These are phyloP conservation scores for Xylariomycetidae sp. DNA, from an alignment of 2,329 filamentous ascomycete species.

Conservation along the genomic window DNA sequence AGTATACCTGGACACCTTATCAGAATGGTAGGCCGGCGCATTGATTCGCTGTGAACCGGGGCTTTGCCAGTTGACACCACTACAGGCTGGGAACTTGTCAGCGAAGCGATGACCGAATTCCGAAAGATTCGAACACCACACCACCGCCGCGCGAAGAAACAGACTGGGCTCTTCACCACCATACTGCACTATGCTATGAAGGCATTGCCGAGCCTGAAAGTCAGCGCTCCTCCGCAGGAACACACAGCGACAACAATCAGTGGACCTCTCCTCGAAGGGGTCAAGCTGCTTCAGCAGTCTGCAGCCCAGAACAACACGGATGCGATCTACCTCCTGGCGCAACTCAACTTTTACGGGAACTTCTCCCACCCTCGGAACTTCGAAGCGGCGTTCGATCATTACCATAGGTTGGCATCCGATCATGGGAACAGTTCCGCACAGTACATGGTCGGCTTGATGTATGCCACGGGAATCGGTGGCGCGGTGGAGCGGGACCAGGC, in stretches of 20 bases:
- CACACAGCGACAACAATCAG: constrained; percentile 30
- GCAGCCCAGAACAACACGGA: constrained; percentile 62
- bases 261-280: constrained; percentile 43
- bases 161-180: constrained; percentile 37
- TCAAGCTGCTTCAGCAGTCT: constrained; percentile 46
- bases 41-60: neutral
- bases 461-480: constrained; percentile 83
- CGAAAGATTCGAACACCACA: constrained; percentile 41
- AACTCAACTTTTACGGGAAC: constrained; percentile 97
- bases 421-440: constrained; percentile 89
- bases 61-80: neutral
- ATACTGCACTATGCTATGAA: constrained; percentile 39
- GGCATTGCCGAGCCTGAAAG: constrained; percentile 43
- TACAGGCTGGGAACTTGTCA: constrained; percentile 48
- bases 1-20: constrained; percentile 25
- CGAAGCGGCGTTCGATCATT: constrained; percentile 70
- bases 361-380: constrained; percentile 83
- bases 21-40: constrained; percentile 23
- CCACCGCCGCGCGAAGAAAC: constrained; percentile 38
- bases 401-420: constrained; percentile 66
- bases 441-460: constrained; percentile 92
- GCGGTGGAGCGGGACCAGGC: constrained; percentile 82
- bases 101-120: constrained; percentile 44
- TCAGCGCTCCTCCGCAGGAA: constrained; percentile 38
- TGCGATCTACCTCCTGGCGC: constrained; percentile 80